A percentile compares a stretch with the other conserved stretches of the same genome.
phyloP scores from a whole-genome alignment of 371 early-diverging fungal genomes.

The Syncephalastrum contaminatum region DNA sequence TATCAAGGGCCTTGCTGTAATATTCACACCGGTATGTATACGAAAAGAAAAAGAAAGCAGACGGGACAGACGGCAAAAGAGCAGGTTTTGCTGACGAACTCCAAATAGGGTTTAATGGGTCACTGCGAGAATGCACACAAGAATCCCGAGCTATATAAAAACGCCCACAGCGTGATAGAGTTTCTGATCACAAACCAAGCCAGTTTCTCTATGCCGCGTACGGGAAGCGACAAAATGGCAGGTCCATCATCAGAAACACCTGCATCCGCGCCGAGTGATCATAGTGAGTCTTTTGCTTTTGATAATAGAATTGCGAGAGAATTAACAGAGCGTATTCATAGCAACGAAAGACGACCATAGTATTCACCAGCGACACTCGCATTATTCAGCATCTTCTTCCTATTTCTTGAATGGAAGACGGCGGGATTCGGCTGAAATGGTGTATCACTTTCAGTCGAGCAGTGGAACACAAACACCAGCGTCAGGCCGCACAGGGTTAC shows the following conservation, averaged over 20 bases:
- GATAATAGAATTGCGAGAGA: no score
- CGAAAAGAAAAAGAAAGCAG: not conserved
- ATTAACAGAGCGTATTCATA: no score
- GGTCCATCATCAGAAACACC: not conserved
- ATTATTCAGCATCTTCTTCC: slow-evolving; percentile 1
- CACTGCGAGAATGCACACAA: slow-evolving; percentile 7
- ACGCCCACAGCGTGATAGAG: slow-evolving; percentile 47
- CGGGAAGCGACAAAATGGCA: slow-evolving; percentile 5
- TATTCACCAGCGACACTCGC: not conserved
- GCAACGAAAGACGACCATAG: no score
- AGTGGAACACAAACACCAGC: slow-evolving; percentile 4
- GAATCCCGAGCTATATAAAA: slow-evolving; percentile 53
- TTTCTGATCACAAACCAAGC: slow-evolving; percentile 51
- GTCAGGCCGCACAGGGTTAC: slow-evolving; percentile 9
- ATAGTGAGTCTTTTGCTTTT: no score
- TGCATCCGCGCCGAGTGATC: no score
- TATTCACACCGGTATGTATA: slow-evolving; percentile 54
- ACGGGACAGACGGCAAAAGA: no score
- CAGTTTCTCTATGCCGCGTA: slow-evolving; percentile 31
- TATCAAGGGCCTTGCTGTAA: slow-evolving; percentile 50
- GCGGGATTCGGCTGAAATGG: no score
- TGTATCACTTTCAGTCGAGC: not conserved
- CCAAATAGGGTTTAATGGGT: no score
- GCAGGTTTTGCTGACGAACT: no score
- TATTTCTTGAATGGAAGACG: no score